Base-by-base conservation (phyloP, 164 flowering plant genomes). In the Echeveria elegans region DNA sequence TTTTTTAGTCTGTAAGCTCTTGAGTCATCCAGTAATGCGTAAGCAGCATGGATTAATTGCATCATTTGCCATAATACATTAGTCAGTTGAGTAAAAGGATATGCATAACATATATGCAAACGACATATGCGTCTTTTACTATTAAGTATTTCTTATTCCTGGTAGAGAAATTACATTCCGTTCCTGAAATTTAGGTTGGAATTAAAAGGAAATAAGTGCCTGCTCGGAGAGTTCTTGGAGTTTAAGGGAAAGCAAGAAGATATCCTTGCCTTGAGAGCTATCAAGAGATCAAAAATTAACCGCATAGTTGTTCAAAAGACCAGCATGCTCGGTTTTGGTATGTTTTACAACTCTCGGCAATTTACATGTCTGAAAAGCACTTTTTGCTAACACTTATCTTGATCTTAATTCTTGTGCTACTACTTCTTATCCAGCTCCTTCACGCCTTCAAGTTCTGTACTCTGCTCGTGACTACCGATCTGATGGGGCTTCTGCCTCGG, bases 221-320 rank as follows among this genome's bases (percentile, higher is more conserved):
- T 89, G 68, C 82, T 94, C 24, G 98, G 98, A 63, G 95, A 94
- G 72, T 94, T 94, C 73, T 45, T 82, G 29, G 95, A 90, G 67
- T 94, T 90, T 69, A 89, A 88, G 76, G 98, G 98, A 64, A 88
- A 83, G 78, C 71, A 77, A 36, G 97, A n/a, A 45, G 98, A 94
- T 75, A 63, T 81, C 52, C 73, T 72, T 65, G 75, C 78, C 26
- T 77, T 94, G 75, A 77, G 82, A 70, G 74, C 77, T 72, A 80
- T 90, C 72, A 88, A 76, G 79, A 83, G 98, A 82, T 88, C 98
- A 1, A 89, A 88, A 87, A 84, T 89, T 61, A 72, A 85, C 68
- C 85, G 72, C 31, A 11, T 94, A 72, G 66, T 75, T 41, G 72
- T 94, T 69, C 97, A 85, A 70, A 91, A 85, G 80, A 79, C 88